Conservation (phyloP, 257 asterid genomes). For the Solanum chmielewskii region DNA sequence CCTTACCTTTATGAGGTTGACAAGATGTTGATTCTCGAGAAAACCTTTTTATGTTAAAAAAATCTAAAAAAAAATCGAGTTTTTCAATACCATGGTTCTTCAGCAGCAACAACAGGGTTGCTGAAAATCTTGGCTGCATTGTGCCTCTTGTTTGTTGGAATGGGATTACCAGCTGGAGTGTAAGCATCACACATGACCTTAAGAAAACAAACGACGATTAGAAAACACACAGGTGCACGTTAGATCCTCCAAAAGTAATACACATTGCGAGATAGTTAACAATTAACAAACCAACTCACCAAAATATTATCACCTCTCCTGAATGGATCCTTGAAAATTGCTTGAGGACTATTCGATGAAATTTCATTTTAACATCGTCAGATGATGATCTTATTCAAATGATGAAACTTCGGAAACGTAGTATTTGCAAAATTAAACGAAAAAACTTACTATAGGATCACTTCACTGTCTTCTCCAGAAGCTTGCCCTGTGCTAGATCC, state of each 20-base stretch:
- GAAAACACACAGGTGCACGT: not conserved
- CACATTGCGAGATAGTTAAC: not conserved
- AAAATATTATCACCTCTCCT: constrained; percentile 93
- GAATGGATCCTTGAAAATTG: constrained; percentile 96
- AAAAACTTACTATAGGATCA: constrained; percentile 70
- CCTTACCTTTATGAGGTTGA: not conserved
- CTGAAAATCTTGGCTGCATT: constrained; percentile 82
- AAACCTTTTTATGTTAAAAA: not conserved
- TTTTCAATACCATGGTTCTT: constrained; percentile 14
- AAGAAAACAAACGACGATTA: not conserved
- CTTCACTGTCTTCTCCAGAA: constrained; percentile 98
- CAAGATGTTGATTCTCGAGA: not conserved
- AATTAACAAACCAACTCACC: constrained; percentile 30
- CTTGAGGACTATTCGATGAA: constrained; percentile 66
- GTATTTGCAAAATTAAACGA: not conserved
- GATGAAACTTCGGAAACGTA: not conserved
- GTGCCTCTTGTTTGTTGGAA: constrained; percentile 87
- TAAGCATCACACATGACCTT: constrained; percentile 95
- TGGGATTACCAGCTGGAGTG: constrained; percentile 92
- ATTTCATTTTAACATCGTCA: not conserved
- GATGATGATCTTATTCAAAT: not conserved
- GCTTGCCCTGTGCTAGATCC: constrained; percentile 99
- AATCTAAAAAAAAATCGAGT: not conserved
- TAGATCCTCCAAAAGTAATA: not conserved
- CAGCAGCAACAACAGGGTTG: constrained; percentile 55